Evolutionary conservation across 139 green algal species (phyloP).

Genomic region (Yamagishiella unicocca): DNA sequence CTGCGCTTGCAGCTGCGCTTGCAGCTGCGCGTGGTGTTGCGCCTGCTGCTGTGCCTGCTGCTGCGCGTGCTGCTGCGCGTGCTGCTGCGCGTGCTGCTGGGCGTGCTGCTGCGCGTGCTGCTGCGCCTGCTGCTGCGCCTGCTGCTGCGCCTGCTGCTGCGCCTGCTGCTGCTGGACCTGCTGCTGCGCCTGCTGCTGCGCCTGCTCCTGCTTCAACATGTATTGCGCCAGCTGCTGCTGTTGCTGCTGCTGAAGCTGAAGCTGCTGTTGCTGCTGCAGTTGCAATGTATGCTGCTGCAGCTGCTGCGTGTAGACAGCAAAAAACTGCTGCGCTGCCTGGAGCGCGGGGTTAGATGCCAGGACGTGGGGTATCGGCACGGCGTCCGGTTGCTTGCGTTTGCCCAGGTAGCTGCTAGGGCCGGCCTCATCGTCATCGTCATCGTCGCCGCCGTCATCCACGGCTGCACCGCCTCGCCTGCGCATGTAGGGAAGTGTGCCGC

Average conservation of each 20-base stretch:
- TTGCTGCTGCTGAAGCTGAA: constrained; percentile 18
- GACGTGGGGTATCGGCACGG: background rate
- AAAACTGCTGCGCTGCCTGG: constrained; percentile 45
- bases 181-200: too few species aligned
- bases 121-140: background rate
- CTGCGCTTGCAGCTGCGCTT: background rate
- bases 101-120: background rate
- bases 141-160: constrained; percentile 36
- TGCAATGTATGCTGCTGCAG: constrained; percentile 41
- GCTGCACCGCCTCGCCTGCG: constrained; percentile 5
- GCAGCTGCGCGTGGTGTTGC: constrained; percentile 21
- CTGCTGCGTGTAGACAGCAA: constrained; percentile 24
- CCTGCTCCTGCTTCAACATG: background rate
- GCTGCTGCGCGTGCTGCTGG: constrained; percentile 27
- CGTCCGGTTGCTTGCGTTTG: constrained; percentile 28
- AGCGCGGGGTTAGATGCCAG: background rate
- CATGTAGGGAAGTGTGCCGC: background rate
- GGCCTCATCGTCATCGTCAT: background rate
- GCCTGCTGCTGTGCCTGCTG: constrained; percentile 10
- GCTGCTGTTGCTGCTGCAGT: constrained; percentile 40
- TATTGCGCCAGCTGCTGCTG: constrained; percentile 20
- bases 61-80: background rate
- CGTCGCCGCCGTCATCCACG: background rate
- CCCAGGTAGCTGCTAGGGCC: constrained; percentile 25
- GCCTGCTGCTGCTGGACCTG: too few species aligned